Evolutionary conservation across 2,329 filamentous ascomycete genomes (phyloP).

Genomic region (Phialemoniopsis sp.): DNA sequence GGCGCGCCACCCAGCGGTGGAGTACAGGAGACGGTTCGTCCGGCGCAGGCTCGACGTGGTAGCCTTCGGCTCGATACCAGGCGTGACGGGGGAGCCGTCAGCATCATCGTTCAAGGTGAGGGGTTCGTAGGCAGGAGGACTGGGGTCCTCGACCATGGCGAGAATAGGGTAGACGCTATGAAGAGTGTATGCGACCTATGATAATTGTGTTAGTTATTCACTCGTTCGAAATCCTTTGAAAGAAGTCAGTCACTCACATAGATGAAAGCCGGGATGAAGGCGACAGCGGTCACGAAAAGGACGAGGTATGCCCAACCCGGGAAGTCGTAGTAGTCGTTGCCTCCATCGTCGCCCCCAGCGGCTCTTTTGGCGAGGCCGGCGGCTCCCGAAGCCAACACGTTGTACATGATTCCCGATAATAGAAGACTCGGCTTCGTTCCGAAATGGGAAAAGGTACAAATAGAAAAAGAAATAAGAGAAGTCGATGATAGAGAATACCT

Average conservation of each 20-base stretch:
- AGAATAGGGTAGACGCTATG: constrained; percentile 46
- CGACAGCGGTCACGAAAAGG: constrained; percentile 31
- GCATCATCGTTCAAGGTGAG: constrained; percentile 36
- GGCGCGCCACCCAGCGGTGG: constrained; percentile 59
- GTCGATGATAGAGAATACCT: too few relatives aligned
- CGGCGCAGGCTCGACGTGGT: constrained; percentile 48
- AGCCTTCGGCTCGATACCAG: constrained; percentile 26
- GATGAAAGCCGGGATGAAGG: constrained; percentile 40
- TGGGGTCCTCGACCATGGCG: constrained; percentile 55
- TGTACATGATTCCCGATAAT: constrained; percentile 4
- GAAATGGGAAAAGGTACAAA: too few relatives aligned
- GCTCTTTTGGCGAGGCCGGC: constrained; percentile 7
- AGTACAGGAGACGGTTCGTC: constrained; percentile 51
- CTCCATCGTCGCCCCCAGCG: constrained; percentile 7
- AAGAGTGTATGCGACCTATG: constrained; percentile 46
- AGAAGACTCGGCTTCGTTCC: too few relatives aligned
- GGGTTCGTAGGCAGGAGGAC: constrained; percentile 50
- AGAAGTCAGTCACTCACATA: too few relatives aligned
- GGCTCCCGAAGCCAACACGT: constrained; percentile 3
- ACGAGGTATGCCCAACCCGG: constrained; percentile 30
- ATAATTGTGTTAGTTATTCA: constrained; percentile 7
- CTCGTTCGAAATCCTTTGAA: too few relatives aligned
- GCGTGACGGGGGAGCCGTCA: constrained; percentile 23
- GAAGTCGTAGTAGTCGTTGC: constrained; percentile 11
- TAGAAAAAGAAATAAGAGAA: too few relatives aligned